Evolutionary conservation across 116 monocot species (phyloP), one percentile per base, ranked within the genome.

Genomic region (Dioscorea cayenensis): DNA sequence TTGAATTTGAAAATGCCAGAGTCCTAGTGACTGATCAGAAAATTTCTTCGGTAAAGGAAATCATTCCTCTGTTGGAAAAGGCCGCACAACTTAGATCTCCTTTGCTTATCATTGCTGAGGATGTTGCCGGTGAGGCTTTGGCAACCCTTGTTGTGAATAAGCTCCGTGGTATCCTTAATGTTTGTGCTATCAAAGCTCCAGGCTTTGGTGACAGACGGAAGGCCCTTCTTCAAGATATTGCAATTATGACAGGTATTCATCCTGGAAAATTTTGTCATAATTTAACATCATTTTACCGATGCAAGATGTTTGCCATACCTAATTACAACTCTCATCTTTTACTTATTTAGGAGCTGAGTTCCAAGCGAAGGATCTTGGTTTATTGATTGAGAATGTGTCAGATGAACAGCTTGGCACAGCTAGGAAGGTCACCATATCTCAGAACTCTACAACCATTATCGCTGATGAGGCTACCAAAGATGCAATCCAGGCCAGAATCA

Each of bases 101-200:
- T 43, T 70, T 94, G 10, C 81, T 94, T 43, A 90, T 94, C 52
- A 84, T 90, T 72, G 87, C 87, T 18, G 87, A 94, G 67, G 94
- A 94, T 77, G 77, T 90, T 12, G 82, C 87, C 14, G 89, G 81
- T 48, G 85, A 85, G 76, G 94, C 85, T 71, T 75, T 94, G 68
- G 90, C 86, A 32, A 87, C 94, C 7, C 85, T 90, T 75, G 94
- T 87, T 67, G 87, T 94, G 51, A 94, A 94, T 68, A 94, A 94
- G 68, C 71, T 87, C 17, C 68, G 84, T 4, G 90, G 94, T 17
- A 80, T 94, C 61, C 69, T 94, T 27, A 94, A 90, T 81, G 90
- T 94, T 55, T 90, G 87, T 60, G 87, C 89, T 17, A 90, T 94
- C 49, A 87, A 94, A 65, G 87, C 85, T 63, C 94, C 90, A 64